Base-by-base conservation (phyloP, 352 stramenopile genomes). In the Pythium insidiosum region DNA sequence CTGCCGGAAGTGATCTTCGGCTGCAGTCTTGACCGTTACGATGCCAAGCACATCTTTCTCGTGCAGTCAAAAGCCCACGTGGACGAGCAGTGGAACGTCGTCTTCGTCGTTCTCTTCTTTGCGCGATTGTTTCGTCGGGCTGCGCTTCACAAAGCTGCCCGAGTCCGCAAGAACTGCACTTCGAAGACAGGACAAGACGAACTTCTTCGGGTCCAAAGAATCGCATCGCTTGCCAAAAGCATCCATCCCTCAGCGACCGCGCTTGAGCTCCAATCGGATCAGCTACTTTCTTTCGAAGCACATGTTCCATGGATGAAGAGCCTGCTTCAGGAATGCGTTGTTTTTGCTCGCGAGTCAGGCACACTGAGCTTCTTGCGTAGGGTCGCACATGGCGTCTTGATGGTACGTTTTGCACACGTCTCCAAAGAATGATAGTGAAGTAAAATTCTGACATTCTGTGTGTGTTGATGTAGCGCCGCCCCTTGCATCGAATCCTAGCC, bases 41-140 rank as follows among this genome's bases (percentile, higher is more conserved):
- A 69, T 18, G 50, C 68, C 22, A 54, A 51, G 16, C 40, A 56
- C 5, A 53, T 73, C 5, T 73, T 65, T 19, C 2, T 56, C 9
- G 19, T 52, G 0, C 46, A 61, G 15, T 53, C 52, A 3, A 67
- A 52, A 9, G 46, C 45, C 4, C 37, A 60, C 13, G 44, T 67
- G 7, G 48, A 63, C 1, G 55, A 73, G 4, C 56, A 59, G 19
- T 73, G 63, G 63, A 52, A 49, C 25, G 31, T 68, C 25, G 60
- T 47, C n/a, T 33, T 65, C n/a, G 58, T 65, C 9, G 56, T 65
- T 16, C 21, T 73, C 10, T 73, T 68, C 28, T 73, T 73, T 26
- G 50, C 56, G 12, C 48, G 60, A 2, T 18, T 73, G 3, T 73
- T 73, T 39, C 56, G 63, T 21, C 50, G 53, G 15, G 48, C 56